These are phyloP conservation scores for Coniochaeta prunicola DNA, from an alignment of 2,329 filamentous ascomycete genomes.

Conservation along the genomic window DNA sequence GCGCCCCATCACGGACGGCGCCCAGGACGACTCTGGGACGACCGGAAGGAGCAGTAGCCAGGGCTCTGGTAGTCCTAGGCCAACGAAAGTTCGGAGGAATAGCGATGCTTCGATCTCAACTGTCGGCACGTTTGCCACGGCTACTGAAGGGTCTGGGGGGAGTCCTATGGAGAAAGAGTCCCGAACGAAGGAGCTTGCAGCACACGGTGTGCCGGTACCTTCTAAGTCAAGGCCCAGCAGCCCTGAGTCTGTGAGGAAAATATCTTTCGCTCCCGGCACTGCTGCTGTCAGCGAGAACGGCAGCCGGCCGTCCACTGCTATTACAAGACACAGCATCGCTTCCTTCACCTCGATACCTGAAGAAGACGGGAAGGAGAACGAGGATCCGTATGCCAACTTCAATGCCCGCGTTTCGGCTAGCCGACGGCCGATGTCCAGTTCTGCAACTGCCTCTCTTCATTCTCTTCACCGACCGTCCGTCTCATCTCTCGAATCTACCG, in stretches of 20 bases:
- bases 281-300: neutral
- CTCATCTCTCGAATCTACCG: conserved; percentile 49
- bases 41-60: conserved; percentile 11
- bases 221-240: conserved; percentile 20
- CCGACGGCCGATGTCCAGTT: conserved; percentile 35
- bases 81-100: conserved; percentile 25
- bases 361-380: conserved; percentile 9
- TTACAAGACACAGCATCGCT: conserved; percentile 11
- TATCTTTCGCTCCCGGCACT: conserved; percentile 7
- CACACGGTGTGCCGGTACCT: conserved; percentile 9
- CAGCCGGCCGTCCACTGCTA: conserved; percentile 9
- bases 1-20: conserved; percentile 29
- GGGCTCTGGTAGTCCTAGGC: conserved; percentile 5
- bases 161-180: conserved; percentile 13
- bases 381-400: neutral
- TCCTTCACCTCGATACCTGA: conserved; percentile 17
- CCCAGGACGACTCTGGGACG: neutral
- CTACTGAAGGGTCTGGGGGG: conserved; percentile 37
- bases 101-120: conserved; percentile 45
- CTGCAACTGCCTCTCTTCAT: conserved; percentile 30
- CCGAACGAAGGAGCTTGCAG: conserved; percentile 16
- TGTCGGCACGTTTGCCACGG: conserved; percentile 49
- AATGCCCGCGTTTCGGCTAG: conserved; percentile 23
- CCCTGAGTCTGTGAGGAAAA: conserved; percentile 7
- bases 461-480: conserved; percentile 45